A percentile compares a stretch with the other conserved stretches of the same genome.
These are phyloP conservation scores for Coemansia sp. DNA, from an alignment of 192 early-diverging fungal species.

Conservation along the genomic window DNA sequence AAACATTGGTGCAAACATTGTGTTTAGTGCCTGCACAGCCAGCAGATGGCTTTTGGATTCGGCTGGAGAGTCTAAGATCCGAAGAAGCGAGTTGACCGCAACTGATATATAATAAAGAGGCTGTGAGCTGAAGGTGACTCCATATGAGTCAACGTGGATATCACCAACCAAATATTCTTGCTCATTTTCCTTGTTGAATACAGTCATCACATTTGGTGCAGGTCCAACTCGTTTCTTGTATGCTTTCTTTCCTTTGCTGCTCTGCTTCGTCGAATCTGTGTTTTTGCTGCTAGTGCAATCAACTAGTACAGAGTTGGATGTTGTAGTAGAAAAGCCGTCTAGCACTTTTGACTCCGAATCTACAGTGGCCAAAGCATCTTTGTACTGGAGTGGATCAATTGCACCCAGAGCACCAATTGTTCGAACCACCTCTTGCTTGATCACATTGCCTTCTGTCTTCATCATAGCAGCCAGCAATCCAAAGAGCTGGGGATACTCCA, in stretches of 20 bases:
- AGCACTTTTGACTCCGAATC: neutral
- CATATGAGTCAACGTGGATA: constrained; percentile 10
- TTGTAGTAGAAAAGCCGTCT: neutral
- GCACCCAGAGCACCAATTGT: constrained; percentile 93
- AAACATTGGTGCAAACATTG: constrained; percentile 80
- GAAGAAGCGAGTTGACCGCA: constrained; percentile 80
- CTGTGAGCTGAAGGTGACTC: constrained; percentile 41
- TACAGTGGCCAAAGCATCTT: neutral
- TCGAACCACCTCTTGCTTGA: constrained; percentile 82
- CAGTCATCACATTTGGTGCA: constrained; percentile 18
- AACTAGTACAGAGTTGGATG: neutral
- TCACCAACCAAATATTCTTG: constrained; percentile 10
- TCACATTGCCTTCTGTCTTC: constrained; percentile 72
- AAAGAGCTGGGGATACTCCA: constrained; percentile 82
- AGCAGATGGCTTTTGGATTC: constrained; percentile 78
- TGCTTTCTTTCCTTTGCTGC: neutral
- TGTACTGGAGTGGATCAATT: constrained; percentile 82
- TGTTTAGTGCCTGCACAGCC: constrained; percentile 87
- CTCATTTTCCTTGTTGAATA: constrained; percentile 11
- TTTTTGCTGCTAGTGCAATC: neutral
- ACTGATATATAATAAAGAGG: constrained; percentile 86
- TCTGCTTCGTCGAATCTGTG: neutral
- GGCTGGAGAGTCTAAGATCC: constrained; percentile 79
- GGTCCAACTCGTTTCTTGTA: constrained; percentile 2
- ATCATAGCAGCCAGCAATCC: constrained; percentile 73